phyloP scores from a whole-genome alignment of 1,139 yeast genomes.

The Kodamaea sp. region DNA sequence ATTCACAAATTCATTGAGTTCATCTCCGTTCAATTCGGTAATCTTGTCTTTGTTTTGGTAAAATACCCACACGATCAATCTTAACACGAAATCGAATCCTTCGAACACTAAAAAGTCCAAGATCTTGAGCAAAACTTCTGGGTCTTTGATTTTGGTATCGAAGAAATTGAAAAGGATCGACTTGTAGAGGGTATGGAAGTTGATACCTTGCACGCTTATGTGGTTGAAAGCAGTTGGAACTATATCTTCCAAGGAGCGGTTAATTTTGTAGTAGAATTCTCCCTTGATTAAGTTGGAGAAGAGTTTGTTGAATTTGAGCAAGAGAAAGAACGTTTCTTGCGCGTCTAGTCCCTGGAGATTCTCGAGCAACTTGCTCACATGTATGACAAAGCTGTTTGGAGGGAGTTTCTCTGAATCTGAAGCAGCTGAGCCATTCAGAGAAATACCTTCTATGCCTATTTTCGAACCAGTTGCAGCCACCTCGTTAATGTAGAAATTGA shows the following conservation, averaged over 20 bases:
- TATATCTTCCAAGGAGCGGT: constrained; percentile 39
- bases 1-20: constrained; percentile 26
- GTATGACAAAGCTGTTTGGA: constrained; percentile 27
- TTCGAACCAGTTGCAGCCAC: constrained; percentile 11
- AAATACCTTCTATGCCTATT: constrained; percentile 16
- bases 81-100: constrained; percentile 40
- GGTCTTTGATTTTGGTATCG: constrained; percentile 16
- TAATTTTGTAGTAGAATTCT: constrained; percentile 41
- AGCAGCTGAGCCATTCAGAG: constrained; percentile 7
- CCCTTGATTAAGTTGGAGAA: constrained; percentile 30
- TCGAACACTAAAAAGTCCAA: constrained; percentile 43
- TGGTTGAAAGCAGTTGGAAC: constrained; percentile 31
- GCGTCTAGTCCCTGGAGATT: constrained; percentile 24
- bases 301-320: constrained; percentile 37
- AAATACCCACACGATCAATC: constrained; percentile 31
- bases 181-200: constrained; percentile 28
- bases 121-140: constrained; percentile 17
- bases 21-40: constrained; percentile 29
- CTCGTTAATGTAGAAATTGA: constrained; percentile 35
- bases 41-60: constrained; percentile 20
- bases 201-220: constrained; percentile 40
- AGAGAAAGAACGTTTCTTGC: constrained; percentile 34
- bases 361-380: constrained; percentile 22
- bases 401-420: constrained; percentile 16
- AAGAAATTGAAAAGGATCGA: constrained; percentile 27